Evolutionary conservation across 140 eudicot species (phyloP).

Genomic region (Oenanthe javanica): DNA sequence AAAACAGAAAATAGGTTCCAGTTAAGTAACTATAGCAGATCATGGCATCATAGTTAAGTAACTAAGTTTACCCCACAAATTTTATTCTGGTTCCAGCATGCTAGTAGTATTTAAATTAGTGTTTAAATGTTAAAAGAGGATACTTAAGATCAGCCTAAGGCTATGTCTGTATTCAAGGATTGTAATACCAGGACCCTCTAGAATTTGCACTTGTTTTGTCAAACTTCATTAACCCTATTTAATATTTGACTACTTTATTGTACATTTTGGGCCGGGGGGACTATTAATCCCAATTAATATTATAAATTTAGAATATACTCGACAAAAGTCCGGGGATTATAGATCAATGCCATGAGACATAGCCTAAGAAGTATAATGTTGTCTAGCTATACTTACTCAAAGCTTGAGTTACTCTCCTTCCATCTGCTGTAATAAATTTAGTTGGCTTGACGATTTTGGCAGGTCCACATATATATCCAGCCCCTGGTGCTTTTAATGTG

Average conservation of each 20-base stretch:
- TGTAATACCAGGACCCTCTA: too few species aligned
- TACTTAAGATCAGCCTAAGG: too few species aligned
- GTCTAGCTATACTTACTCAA: constrained; percentile 57
- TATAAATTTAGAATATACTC: neutral
- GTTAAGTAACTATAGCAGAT: neutral
- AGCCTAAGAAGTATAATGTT: neutral
- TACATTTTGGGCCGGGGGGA: too few species aligned
- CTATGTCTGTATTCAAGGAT: too few species aligned
- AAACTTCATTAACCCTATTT: too few species aligned
- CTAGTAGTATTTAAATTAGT: too few species aligned
- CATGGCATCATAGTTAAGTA: neutral
- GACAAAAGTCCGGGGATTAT: neutral
- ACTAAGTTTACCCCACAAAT: too few species aligned
- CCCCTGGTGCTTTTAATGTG: constrained; percentile 76
- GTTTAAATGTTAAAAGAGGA: too few species aligned
- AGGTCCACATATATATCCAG: constrained; percentile 93
- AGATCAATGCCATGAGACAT: neutral
- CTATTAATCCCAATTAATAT: too few species aligned
- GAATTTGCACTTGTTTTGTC: too few species aligned
- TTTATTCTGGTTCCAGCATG: too few species aligned
- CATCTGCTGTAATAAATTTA: constrained; percentile 47
- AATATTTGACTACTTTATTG: too few species aligned
- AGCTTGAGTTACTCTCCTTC: constrained; percentile 82
- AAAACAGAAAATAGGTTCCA: neutral
- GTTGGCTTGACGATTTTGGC: constrained; percentile 67